Conservation (phyloP, 2,329 filamentous ascomycete species). For the Fusarium globosum region DNA sequence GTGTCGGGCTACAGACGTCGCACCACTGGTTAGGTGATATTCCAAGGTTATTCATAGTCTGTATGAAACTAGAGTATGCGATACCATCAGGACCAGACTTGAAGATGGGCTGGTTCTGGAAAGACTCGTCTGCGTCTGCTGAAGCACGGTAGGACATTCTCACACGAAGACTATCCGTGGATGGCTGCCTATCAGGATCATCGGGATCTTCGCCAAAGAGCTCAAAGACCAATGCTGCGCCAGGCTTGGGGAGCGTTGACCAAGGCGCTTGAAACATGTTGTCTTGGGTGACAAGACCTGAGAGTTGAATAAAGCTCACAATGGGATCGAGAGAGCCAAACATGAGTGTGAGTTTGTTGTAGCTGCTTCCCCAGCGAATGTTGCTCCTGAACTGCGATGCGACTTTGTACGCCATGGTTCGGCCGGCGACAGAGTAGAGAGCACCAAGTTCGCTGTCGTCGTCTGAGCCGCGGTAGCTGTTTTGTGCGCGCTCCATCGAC, state of each 20-base stretch:
- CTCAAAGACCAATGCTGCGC: slow-evolving; percentile 81
- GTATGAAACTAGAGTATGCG: slow-evolving; percentile 53
- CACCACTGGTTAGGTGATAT: slow-evolving; percentile 57
- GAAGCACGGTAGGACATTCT: slow-evolving; percentile 68
- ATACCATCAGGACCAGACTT: slow-evolving; percentile 51
- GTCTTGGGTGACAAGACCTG: slow-evolving; percentile 58
- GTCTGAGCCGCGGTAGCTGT: slow-evolving; percentile 61
- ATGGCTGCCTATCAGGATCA: slow-evolving; percentile 42
- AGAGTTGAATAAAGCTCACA: slow-evolving; percentile 64
- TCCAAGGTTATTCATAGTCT: slow-evolving; percentile 51
- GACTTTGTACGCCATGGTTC: slow-evolving; percentile 61
- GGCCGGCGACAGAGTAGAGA: slow-evolving; percentile 63
- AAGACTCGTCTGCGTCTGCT: slow-evolving; percentile 50
- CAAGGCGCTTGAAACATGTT: slow-evolving; percentile 60
- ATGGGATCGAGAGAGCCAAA: slow-evolving; percentile 67
- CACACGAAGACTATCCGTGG: slow-evolving; percentile 57
- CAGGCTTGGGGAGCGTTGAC: slow-evolving; percentile 69
- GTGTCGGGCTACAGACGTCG: slow-evolving; percentile 50
- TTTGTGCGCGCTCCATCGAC: slow-evolving; percentile 69
- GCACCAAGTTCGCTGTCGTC: slow-evolving; percentile 50
- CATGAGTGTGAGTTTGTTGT: slow-evolving; percentile 62
- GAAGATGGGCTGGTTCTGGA: slow-evolving; percentile 57
- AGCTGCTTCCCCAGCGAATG: slow-evolving; percentile 52
- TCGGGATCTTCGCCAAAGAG: slow-evolving; percentile 52
- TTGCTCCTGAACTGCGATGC: slow-evolving; percentile 56